Base-by-base conservation (phyloP, 73 alveolate genomes). In the Halteria grandinella region DNA sequence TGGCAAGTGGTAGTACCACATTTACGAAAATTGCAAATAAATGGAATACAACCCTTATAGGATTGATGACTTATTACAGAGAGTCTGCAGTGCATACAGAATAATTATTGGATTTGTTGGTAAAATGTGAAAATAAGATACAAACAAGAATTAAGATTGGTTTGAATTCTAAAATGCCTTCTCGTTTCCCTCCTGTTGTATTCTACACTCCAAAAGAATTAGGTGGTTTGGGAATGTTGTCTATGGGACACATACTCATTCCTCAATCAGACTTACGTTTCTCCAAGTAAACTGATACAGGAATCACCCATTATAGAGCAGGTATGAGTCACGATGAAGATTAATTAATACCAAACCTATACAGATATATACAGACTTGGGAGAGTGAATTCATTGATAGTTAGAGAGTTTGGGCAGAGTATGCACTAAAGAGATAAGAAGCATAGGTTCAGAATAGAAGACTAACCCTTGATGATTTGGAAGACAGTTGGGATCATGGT, bases 241-340 rank as follows among this genome's bases (percentile, higher is more conserved):
- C 99, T 7, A 96, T 96, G 99, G 99, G 99, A 1, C 99, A 98
- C 87, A 98, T 98, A 49, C 83, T 98, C 66, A 98, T 98, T 28
- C 99, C 99, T 17, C 96, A 97, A 93, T 88, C 98, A 55, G 99
- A 98, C 88, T 77, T 97, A 79, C 96, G 99, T 83, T 97, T 92
- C 87, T 93, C 98, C 32, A 93, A 95, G 89, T 97, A 98, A 87
- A 98, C 99, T 7, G 99, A 98, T 60, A 73, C 93, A 40, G 99
- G 99, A 0, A 95, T 97, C 50, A 93, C 99, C 12, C 99, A 97
- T 83, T 97, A 83, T 86, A 85, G 99, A 71, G 95, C 97, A 21
- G 99, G 99, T 14, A 93, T 98, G 99, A 88, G 98, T 27, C 99
- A 98, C 71, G 99, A 97, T 75, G 99, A 98, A 87, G 99, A 97